Evolutionary conservation across 1,284 basidiomycete genomes (phyloP).

Genomic region (Cutaneotrichosporon daszewskae): DNA sequence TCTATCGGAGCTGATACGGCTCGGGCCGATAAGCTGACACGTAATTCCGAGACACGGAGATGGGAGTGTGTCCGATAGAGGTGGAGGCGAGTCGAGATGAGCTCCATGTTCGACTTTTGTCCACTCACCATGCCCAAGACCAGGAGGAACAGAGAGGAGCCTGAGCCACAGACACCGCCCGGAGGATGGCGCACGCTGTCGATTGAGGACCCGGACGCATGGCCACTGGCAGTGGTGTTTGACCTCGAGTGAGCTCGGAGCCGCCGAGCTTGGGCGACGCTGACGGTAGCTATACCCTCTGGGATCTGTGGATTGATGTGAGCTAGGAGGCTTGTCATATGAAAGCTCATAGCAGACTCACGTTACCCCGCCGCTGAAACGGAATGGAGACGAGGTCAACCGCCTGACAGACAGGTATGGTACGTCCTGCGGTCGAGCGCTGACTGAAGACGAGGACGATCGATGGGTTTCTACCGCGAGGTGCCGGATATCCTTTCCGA

Average conservation of each 20-base stretch:
- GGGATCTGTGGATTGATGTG: slow-evolving; percentile 76
- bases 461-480: slow-evolving; percentile 65
- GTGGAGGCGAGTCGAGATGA: background rate
- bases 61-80: background rate
- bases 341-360: slow-evolving; percentile 27
- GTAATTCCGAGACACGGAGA: too few relatives aligned
- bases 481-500: slow-evolving; percentile 69
- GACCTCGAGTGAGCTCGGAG: slow-evolving; percentile 65
- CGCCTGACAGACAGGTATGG: slow-evolving; percentile 58
- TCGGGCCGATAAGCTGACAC: too few relatives aligned
- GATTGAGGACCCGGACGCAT: slow-evolving; percentile 36
- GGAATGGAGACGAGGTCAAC: slow-evolving; percentile 57
- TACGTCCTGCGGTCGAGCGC: background rate
- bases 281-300: slow-evolving; percentile 64
- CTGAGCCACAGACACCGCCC: slow-evolving; percentile 5
- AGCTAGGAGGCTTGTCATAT: slow-evolving; percentile 6
- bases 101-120: background rate
- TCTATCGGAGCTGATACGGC: background rate
- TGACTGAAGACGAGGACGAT: slow-evolving; percentile 52
- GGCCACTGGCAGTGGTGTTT: slow-evolving; percentile 70
- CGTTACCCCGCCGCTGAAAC: slow-evolving; percentile 58
- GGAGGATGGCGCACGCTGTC: slow-evolving; percentile 17
- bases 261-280: background rate
- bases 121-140: slow-evolving; percentile 5
- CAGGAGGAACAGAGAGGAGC: background rate